Base-by-base conservation (phyloP, 257 asterid species). In the Agastache rugosa region DNA sequence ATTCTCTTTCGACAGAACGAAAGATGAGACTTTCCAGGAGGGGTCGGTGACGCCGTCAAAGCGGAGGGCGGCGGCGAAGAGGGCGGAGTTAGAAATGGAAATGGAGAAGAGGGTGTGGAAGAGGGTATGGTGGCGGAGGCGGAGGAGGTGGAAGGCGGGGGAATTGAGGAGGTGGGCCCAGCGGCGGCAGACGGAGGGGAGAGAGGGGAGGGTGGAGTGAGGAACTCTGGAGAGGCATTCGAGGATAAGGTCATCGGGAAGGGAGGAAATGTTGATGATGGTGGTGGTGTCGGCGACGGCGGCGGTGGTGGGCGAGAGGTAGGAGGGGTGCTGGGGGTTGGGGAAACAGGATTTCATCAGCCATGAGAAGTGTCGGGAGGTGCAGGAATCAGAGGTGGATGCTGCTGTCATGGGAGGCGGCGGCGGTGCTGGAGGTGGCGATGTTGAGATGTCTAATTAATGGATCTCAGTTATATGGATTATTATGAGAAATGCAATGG, bases 321-420 rank as follows among this genome's bases (percentile, higher is more conserved):
- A 88, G 81, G 81, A 89, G 83, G 85, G 86, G 67, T 87, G 81
- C 61, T 85, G 90, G 80, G 94, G 86, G 76, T 84, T 80, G 76
- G 96, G 90, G 81, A 93, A 91, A 62, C 97, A 93, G 62, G 96
- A 91, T 88, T 93, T 93, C 84, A 93, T 68, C 1, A 93, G 87
- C 96, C 96, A 91, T 83, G 96, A 88, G 74, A 93, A 87, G 72
- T 86, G 97, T 58, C 97, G 90, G 58, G 96, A 85, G 73, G 72
- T 78, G 81, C 97, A 90, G 56, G 88, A 85, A 39, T 90, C 92
- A 5, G 87, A 77, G 51, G 79, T 60, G 9, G 80, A 63, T 54
- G 81, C 59, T 54, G 83, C 17, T 27, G 85, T 16, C 65, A 76
- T 72, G 50, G 54, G 56, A 6, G 29, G 23, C n/a, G 23, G 12